Base-by-base conservation (phyloP, 441 rosid species). In the Erysimum cheiri region DNA sequence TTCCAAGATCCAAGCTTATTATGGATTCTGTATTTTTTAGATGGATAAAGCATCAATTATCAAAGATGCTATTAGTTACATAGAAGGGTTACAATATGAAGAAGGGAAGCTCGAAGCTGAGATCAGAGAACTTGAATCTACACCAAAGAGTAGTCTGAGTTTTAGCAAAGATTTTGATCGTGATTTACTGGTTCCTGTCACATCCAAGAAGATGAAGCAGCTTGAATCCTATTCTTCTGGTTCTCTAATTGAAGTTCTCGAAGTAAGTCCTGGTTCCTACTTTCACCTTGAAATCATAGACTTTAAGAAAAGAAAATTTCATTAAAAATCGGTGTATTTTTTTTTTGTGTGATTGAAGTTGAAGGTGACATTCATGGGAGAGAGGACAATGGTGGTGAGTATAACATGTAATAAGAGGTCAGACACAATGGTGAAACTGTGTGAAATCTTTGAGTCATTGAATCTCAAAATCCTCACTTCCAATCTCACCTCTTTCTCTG, bases 21-120 rank as follows among this genome's bases (percentile, higher is more conserved):
- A 37, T 75, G 54, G 64, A 8, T 13, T 46, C 2, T 53, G n/a
- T 60, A 55, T 9, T 53, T 44, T 17, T 7, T 68, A 94, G 98
- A 94, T 94, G 98, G 98, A 94, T 73, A 94, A 90, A 85, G 99
- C 99, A 15, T 94, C 99, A 12, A 94, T 91, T 75, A 82, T 94
- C 68, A 94, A 88, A 71, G 99, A 94, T 22, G 97, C 99, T 2
- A 94, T 94, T 14, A 86, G 85, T 57, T 92, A 94, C 75, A 91
- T 94, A 43, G 84, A 91, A 72, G 92, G 90, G 40, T 67, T 94
- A 72, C 99, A 91, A 9, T 84, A 85, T 2, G 96, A 88, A 71
- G 96, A 94, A 73, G 80, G 74, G 48, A 84, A 84, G 68, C 85
- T 94, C 12, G 85, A 82, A 58, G 78, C 84, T 8, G 97, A 94